These are phyloP conservation scores for Rhodotorula sp. DNA, from an alignment of 1,284 basidiomycete genomes.

Conservation along the genomic window DNA sequence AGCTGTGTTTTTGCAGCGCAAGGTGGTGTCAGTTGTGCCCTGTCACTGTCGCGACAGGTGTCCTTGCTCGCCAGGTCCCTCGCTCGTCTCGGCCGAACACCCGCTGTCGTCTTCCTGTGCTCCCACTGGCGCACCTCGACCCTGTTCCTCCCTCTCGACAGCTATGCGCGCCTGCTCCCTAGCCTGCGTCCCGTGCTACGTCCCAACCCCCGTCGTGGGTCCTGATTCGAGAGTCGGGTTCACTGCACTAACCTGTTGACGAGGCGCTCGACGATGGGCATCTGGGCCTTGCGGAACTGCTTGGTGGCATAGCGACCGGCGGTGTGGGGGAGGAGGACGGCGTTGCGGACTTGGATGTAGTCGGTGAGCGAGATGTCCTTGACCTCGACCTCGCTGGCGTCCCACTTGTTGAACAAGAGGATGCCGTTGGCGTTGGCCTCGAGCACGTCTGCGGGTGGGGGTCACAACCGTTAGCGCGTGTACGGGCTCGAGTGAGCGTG, in stretches of 20 bases:
- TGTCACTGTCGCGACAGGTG: not conserved
- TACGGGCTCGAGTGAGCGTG: not conserved
- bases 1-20: conserved; percentile 56
- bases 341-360: conserved; percentile 98
- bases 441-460: conserved; percentile 26
- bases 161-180: too few relatives aligned
- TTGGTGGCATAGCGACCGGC: conserved; percentile 99
- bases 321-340: conserved; percentile 62
- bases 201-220: not conserved
- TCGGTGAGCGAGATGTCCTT: conserved; percentile 99
- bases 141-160: too few relatives aligned
- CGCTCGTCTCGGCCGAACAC: not conserved
- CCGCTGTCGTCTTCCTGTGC: too few relatives aligned
- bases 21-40: not conserved
- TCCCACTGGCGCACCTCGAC: not conserved
- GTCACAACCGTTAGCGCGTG: too few relatives aligned
- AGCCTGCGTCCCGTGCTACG: not conserved
- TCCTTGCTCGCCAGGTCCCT: not conserved
- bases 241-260: conserved; percentile 82
- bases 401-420: conserved; percentile 97
- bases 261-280: conserved; percentile 99
- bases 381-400: conserved; percentile 82
- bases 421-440: conserved; percentile 53
- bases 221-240: too few relatives aligned
- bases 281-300: conserved; percentile 99